Evolutionary conservation across 179 eudicot genomes (phyloP).

Genomic region (Spinacia oleracea): DNA sequence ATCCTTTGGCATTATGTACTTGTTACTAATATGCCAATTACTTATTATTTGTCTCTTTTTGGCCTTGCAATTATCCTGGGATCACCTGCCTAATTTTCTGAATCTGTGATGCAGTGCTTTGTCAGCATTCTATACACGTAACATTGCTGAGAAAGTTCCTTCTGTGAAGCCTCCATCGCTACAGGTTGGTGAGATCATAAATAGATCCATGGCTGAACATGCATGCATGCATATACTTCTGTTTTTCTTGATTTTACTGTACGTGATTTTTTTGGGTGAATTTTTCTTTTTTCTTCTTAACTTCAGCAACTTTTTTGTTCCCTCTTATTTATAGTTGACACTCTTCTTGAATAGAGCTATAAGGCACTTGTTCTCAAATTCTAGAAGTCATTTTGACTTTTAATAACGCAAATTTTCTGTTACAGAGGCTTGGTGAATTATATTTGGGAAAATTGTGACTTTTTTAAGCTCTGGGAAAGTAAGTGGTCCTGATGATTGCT

Average conservation of each 20-base stretch:
- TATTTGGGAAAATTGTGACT: too few relatives aligned
- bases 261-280: background rate
- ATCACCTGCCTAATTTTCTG: background rate
- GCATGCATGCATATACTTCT: conserved; percentile 10
- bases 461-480: too few relatives aligned
- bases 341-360: background rate
- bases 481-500: too few relatives aligned
- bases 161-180: conserved; percentile 84
- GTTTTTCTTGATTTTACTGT: conserved; percentile 3
- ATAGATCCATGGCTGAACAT: conserved; percentile 4
- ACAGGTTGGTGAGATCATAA: conserved; percentile 54
- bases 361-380: background rate
- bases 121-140: conserved; percentile 92
- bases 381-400: background rate
- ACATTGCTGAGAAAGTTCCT: conserved; percentile 64
- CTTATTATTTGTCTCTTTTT: background rate
- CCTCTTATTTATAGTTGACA: background rate
- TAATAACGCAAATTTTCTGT: background rate
- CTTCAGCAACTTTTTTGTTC: background rate
- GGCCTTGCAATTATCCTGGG: background rate
- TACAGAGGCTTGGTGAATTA: background rate
- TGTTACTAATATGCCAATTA: background rate
- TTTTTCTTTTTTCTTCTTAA: conserved; percentile 1
- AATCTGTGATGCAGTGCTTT: conserved; percentile 63
- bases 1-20: background rate